Evolutionary conservation across 345 rosid species (phyloP).

Genomic region (Nephelium lappaceum): DNA sequence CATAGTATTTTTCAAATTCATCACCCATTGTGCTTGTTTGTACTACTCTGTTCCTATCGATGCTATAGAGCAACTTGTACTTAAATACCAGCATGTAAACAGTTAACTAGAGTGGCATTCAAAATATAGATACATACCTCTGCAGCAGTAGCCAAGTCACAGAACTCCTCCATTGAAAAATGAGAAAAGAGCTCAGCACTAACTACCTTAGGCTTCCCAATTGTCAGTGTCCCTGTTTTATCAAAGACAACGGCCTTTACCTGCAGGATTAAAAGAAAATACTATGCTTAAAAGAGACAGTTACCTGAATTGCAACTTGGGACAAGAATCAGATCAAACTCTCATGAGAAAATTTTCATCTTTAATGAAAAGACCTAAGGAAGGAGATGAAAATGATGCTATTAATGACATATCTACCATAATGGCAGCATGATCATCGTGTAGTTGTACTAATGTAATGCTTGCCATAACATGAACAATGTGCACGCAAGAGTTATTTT

Average conservation of each 20-base stretch:
- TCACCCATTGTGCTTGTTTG: neutral
- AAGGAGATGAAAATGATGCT: neutral
- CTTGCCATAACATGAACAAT: neutral
- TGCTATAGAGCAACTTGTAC: neutral
- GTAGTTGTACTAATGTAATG: neutral
- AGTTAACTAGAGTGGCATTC: neutral
- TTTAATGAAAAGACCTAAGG: neutral
- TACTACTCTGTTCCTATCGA: neutral
- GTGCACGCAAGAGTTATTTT: neutral
- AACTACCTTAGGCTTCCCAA: constrained; percentile 69
- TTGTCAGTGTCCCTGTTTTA: constrained; percentile 74
- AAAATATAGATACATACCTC: constrained; percentile 42
- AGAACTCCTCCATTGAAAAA: constrained; percentile 68
- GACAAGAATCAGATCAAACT: constrained; percentile 4
- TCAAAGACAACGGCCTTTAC: constrained; percentile 67
- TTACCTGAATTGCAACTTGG: constrained; percentile 6
- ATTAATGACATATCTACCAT: neutral
- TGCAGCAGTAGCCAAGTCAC: constrained; percentile 55
- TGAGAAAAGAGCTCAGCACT: constrained; percentile 58
- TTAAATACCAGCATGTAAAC: neutral
- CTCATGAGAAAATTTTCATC: neutral
- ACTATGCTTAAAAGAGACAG: neutral
- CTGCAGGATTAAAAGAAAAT: constrained; percentile 34
- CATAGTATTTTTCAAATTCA: neutral
- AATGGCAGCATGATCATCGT: neutral